Base-by-base conservation (phyloP, 768 basidiomycete genomes). In the Mycena metata region DNA sequence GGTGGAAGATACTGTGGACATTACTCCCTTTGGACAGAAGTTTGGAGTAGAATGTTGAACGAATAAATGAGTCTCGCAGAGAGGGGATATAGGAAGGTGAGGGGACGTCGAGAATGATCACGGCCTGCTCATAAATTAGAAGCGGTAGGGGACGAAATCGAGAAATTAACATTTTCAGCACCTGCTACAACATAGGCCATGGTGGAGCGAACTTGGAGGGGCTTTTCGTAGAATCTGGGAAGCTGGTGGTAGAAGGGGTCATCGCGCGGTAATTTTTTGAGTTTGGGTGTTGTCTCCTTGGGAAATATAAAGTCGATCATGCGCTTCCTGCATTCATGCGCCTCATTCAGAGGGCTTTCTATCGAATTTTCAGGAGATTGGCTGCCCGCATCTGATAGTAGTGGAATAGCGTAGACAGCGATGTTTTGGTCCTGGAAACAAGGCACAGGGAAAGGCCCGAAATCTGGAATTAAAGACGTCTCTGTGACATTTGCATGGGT, bases 41-140 rank as follows among this genome's bases (percentile, higher is more conserved):
- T 66, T 79, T 77, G 8, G 83, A 70, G 72, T 87, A 90, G 71
- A 85, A 85, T 1, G 77, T 80, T 0, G 83, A 84, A 21, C 76
- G 75, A 23, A 76, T 77, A 73, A 89, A 89, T 1, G 84, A 78
- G 10, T 84, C 76, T 21, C 85, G 36, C 17, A 93, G 77, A 12
- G 83, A 77, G 2, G 83, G 79, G 21, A 91, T 88, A 74, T 91
- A 86, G 30, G 76, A 82, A 0, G 83, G 78, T 0, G 86, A 84
- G 0, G 95, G 92, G 15, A 92, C 86, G 72, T 96, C 93, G 35
- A 96, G 77, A 49, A 95, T 80, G 4, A 96, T 75, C 30, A 90
- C 76, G 1, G 84, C 89, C 89, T 93, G 72, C 61, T 17, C 43
- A 54, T 51, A 24, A 54, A 35, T 56, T 19, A 26, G 35, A 55